These are phyloP conservation scores for Phytophthora sojae DNA, from an alignment of 352 stramenopile genomes.

Conservation along the genomic window DNA sequence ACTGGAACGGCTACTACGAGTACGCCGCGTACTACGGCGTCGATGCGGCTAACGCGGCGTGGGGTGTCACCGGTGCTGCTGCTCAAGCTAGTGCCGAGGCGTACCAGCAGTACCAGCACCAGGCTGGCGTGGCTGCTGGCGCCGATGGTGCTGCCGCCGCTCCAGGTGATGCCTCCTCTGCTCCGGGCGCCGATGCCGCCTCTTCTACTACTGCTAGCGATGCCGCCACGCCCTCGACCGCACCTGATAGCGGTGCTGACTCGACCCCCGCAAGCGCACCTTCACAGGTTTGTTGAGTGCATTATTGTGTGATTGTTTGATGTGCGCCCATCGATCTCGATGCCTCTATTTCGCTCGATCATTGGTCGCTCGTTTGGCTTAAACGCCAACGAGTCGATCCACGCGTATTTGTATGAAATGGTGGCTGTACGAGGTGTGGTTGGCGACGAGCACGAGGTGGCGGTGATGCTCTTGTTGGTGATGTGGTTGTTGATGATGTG, in stretches of 20 bases:
- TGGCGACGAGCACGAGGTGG: constrained; percentile 33
- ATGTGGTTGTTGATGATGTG: constrained; percentile 53
- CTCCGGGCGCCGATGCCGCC: background rate
- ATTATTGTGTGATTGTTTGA: constrained; percentile 42
- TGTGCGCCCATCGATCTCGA: constrained; percentile 34
- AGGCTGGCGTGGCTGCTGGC: constrained; percentile 39
- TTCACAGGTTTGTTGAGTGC: constrained; percentile 75
- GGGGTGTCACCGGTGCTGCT: constrained; percentile 82
- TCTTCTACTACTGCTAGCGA: constrained; percentile 16
- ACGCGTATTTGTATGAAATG: constrained; percentile 12
- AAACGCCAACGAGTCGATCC: constrained; percentile 14
- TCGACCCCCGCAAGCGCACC: constrained; percentile 20
- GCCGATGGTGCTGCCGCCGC: constrained; percentile 18
- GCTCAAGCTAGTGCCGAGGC: constrained; percentile 72
- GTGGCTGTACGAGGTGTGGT: constrained; percentile 3
- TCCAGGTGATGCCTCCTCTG: background rate
- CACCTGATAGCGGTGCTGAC: constrained; percentile 14
- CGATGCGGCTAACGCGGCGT: constrained; percentile 84
- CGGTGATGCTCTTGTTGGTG: constrained; percentile 40
- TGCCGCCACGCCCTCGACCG: constrained; percentile 18
- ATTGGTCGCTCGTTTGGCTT: constrained; percentile 14
- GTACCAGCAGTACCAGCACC: constrained; percentile 80
- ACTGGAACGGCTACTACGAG: constrained; percentile 92
- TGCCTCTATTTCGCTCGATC: constrained; percentile 33
- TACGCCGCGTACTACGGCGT: constrained; percentile 91